phyloP scores from a whole-genome alignment of 164 flowering plant species.

The Tetrastigma voinierianum region DNA sequence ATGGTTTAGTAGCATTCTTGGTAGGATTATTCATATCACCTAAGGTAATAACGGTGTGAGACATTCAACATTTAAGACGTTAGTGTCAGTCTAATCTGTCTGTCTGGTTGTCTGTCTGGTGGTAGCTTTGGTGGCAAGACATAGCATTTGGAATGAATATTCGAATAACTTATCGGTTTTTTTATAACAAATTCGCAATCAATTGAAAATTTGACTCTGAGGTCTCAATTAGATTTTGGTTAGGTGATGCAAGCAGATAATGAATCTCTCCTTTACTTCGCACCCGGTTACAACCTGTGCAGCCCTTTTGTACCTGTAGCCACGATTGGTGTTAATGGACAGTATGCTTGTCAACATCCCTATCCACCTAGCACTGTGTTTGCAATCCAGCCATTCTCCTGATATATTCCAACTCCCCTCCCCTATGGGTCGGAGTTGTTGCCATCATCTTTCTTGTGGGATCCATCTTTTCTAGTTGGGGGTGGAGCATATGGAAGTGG shows the following conservation, averaged over 20 bases:
- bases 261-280: constrained; percentile 42
- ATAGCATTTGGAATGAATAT: too few species aligned
- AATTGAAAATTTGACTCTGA: too few species aligned
- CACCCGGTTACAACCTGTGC: constrained; percentile 41
- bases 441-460: constrained; percentile 36
- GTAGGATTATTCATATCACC: too few species aligned
- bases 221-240: too few species aligned
- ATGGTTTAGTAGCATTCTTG: too few species aligned
- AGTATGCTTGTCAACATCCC: constrained; percentile 39
- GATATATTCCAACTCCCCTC: constrained; percentile 28
- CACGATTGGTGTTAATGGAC: constrained; percentile 45
- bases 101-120: too few species aligned
- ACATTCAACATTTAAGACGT: too few species aligned
- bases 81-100: too few species aligned
- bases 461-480: constrained; percentile 36
- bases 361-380: constrained; percentile 30
- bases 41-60: too few species aligned
- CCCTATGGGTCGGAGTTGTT: constrained; percentile 44
- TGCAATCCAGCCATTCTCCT: constrained; percentile 32
- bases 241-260: constrained; percentile 52
- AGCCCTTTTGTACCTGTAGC: constrained; percentile 34
- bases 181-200: too few species aligned
- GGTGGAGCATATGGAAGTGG: constrained; percentile 32
- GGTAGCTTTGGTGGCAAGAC: too few species aligned
- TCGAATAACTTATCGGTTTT: too few species aligned